Percentiles rank a stretch among this genome's conserved stretches.
Evolutionary conservation across 139 green algal genomes (phyloP).

Genomic region (Chlorella sp.): DNA sequence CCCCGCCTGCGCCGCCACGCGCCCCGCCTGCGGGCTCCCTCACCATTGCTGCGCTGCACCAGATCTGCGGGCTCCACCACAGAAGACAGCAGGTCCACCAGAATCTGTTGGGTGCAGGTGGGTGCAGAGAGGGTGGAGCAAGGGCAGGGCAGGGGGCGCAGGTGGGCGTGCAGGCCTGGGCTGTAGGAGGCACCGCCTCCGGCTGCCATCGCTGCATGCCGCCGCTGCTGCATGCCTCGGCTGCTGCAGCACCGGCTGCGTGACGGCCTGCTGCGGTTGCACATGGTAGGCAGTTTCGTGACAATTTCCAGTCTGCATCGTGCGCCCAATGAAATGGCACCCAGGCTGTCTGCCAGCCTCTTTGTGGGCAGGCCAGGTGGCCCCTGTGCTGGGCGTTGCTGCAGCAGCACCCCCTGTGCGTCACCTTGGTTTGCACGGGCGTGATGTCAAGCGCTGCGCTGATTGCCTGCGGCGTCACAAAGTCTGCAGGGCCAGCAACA

Average conservation of each 20-base stretch:
- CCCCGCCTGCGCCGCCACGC: too few species aligned
- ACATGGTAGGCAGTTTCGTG: too few species aligned
- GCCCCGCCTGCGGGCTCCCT: background rate
- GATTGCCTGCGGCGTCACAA: conserved; percentile 28
- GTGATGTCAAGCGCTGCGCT: conserved; percentile 25
- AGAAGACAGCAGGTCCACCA: conserved; percentile 39
- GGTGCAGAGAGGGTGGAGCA: too few species aligned
- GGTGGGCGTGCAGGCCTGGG: background rate
- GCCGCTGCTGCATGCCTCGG: too few species aligned
- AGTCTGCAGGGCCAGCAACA: conserved; percentile 10
- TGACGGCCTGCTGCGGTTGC: background rate
- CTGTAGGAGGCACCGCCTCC: too few species aligned
- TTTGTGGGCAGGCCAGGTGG: too few species aligned
- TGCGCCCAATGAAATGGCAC: too few species aligned
- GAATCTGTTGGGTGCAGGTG: conserved; percentile 10
- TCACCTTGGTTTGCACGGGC: conserved; percentile 28
- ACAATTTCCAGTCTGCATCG: too few species aligned
- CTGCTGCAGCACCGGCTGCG: background rate
- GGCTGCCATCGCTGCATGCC: too few species aligned
- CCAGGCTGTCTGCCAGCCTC: too few species aligned
- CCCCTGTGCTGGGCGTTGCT: too few species aligned
- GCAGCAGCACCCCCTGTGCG: too few species aligned
- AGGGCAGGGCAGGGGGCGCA: background rate
- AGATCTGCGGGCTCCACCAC: conserved; percentile 32
- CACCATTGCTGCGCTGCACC: conserved; percentile 36